Conservation (phyloP, 2,329 filamentous ascomycete species). For the Paecilomyces fulvus region DNA sequence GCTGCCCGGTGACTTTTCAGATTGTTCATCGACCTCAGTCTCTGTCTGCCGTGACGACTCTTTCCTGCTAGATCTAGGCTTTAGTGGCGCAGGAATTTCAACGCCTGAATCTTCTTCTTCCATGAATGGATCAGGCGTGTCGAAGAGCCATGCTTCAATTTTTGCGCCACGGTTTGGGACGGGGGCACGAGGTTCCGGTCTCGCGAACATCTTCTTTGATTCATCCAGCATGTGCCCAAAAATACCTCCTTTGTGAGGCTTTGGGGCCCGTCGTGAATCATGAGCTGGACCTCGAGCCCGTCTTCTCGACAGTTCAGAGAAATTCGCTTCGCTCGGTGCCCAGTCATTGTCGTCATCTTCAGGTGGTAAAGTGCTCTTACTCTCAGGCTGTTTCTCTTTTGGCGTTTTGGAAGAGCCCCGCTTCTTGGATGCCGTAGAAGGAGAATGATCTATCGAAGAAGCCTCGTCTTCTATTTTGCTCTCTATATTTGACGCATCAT, state of each 20-base stretch:
- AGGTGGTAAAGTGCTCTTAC: slow-evolving; percentile 15
- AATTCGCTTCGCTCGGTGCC: slow-evolving; percentile 31
- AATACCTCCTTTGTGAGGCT: slow-evolving; percentile 33
- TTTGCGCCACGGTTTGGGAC: slow-evolving; percentile 38
- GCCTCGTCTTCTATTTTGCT: slow-evolving; percentile 11
- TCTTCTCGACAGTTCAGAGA: slow-evolving; percentile 30
- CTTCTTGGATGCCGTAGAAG: slow-evolving; percentile 11
- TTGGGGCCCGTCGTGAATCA: slow-evolving; percentile 13
- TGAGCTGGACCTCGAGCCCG: slow-evolving; percentile 21
- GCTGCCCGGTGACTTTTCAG: background rate
- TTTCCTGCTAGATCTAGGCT: slow-evolving; percentile 32
- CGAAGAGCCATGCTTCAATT: slow-evolving; percentile 55
- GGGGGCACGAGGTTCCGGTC: slow-evolving; percentile 31
- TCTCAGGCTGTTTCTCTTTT: slow-evolving; percentile 14
- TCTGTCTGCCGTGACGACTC: slow-evolving; percentile 10
- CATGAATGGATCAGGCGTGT: slow-evolving; percentile 48
- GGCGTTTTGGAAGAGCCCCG: slow-evolving; percentile 15
- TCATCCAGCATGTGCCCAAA: slow-evolving; percentile 37
- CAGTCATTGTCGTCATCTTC: slow-evolving; percentile 24
- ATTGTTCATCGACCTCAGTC: background rate
- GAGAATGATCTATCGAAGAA: slow-evolving; percentile 8
- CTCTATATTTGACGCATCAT: slow-evolving; percentile 13
- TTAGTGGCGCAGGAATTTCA: slow-evolving; percentile 33
- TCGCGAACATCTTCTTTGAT: slow-evolving; percentile 38
- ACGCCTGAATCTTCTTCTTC: slow-evolving; percentile 29